phyloP scores from a whole-genome alignment of 768 basidiomycete species.

The Porphyrellus cyaneotinctus region DNA sequence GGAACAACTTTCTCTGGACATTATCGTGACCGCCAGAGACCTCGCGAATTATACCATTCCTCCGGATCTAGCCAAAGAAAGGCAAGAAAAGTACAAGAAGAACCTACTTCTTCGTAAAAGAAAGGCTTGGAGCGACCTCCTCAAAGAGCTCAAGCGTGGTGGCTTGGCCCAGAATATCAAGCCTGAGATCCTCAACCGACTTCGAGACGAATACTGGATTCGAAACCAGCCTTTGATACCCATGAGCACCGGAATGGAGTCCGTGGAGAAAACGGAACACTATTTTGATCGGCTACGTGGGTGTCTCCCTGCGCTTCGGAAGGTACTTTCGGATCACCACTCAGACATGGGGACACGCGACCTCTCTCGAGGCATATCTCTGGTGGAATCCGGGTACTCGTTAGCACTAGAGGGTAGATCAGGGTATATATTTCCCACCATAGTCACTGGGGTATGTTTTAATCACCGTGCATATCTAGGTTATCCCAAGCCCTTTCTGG shows the following conservation, averaged over 20 bases:
- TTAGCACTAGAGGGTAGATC: conserved; percentile 60
- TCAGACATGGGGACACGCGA: conserved; percentile 84
- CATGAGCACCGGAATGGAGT: conserved; percentile 15
- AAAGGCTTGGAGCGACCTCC: conserved; percentile 85
- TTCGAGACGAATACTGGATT: conserved; percentile 57
- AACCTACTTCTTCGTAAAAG: conserved; percentile 76
- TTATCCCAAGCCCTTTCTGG: conserved; percentile 19
- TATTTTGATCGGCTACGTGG: conserved; percentile 65
- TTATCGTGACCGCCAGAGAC: conserved; percentile 58
- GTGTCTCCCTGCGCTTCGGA: conserved; percentile 62
- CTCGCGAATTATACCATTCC: conserved; percentile 50
- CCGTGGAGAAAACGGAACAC: conserved; percentile 45
- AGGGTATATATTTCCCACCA: conserved; percentile 46
- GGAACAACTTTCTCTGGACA: conserved; percentile 54
- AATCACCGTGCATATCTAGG: conserved; percentile 1
- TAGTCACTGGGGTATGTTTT: background rate
- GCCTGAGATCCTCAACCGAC: conserved; percentile 58
- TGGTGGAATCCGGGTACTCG: conserved; percentile 75
- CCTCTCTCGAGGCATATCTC: conserved; percentile 69
- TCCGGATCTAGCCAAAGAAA: conserved; percentile 40
- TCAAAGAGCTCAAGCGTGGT: conserved; percentile 79
- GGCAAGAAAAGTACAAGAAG: conserved; percentile 62
- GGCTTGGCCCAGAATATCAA: conserved; percentile 74
- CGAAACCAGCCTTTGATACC: conserved; percentile 54
- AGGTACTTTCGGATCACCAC: conserved; percentile 65